phyloP scores from a whole-genome alignment of 176 grass and related monocot species.

The Raddia distichophylla region DNA sequence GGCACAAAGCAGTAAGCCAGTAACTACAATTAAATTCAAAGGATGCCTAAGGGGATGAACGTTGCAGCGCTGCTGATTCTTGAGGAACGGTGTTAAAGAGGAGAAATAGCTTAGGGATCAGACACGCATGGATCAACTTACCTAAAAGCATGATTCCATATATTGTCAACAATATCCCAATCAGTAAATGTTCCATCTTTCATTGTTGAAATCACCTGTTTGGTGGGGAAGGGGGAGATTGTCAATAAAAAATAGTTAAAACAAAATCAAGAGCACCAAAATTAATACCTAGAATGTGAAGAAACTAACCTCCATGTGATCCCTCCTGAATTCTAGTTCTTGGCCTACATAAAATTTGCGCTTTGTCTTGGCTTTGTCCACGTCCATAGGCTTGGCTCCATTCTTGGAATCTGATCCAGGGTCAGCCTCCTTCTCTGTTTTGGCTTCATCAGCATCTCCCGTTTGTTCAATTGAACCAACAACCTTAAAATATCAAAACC shows the following conservation, averaged over 20 bases:
- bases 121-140: slow-evolving; percentile 34
- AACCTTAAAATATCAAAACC: slow-evolving; percentile 58
- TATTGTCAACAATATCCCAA: slow-evolving; percentile 95
- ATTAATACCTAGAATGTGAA: slow-evolving; percentile 16
- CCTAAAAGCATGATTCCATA: slow-evolving; percentile 99
- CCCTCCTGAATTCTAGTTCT: slow-evolving; percentile 90
- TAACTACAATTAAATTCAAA: slow-evolving; percentile 29
- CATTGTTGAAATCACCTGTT: slow-evolving; percentile 88
- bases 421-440: slow-evolving; percentile 74
- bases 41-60: neutral
- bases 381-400: slow-evolving; percentile 67
- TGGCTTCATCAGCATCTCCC: slow-evolving; percentile 60
- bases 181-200: slow-evolving; percentile 93
- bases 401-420: slow-evolving; percentile 74
- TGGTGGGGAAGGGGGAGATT: slow-evolving; percentile 25
- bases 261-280: slow-evolving; percentile 18
- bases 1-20: slow-evolving; percentile 1
- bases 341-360: slow-evolving; percentile 91
- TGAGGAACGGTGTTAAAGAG: slow-evolving; percentile 1
- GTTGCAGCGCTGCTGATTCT: slow-evolving; percentile 3
- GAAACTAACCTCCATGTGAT: slow-evolving; percentile 88
- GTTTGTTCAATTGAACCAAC: slow-evolving; percentile 87
- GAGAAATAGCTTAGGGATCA: neutral
- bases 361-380: slow-evolving; percentile 78
- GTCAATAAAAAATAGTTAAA: slow-evolving; percentile 33